phyloP scores from a whole-genome alignment of 202 grass and related monocot species.

The Zizania palustris region DNA sequence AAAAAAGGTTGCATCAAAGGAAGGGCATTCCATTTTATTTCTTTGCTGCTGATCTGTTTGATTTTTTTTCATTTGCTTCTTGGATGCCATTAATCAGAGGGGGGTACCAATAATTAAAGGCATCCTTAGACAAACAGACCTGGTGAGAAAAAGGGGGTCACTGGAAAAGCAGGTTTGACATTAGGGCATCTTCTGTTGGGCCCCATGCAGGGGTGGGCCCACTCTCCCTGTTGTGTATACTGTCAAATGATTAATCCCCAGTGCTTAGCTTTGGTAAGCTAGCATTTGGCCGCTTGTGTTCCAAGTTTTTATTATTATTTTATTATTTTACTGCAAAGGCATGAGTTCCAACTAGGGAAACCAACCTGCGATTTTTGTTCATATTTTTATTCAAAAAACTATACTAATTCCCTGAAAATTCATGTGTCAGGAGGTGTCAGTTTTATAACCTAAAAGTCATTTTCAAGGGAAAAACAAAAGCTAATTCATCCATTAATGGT shows the following conservation, averaged over 20 bases:
- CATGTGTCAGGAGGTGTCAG: neutral
- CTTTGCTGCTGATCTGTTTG: neutral
- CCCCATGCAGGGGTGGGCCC: neutral
- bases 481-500: neutral
- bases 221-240: constrained; percentile 26
- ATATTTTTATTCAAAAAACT: neutral
- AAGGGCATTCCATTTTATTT: constrained; percentile 24
- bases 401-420: neutral
- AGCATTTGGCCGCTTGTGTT: constrained; percentile 29
- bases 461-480: neutral
- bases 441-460: neutral
- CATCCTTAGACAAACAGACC: constrained; percentile 32
- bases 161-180: constrained; percentile 43
- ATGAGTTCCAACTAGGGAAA: neutral
- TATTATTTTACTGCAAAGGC: too few relatives aligned
- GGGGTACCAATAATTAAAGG: constrained; percentile 40
- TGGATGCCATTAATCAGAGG: constrained; percentile 19
- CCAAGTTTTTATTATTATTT: neutral
- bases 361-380: neutral
- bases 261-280: constrained; percentile 32
- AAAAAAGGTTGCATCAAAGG: constrained; percentile 16
- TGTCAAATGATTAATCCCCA: constrained; percentile 49
- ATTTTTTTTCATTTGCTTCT: constrained; percentile 14
- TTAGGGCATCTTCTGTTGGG: constrained; percentile 41
- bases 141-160: constrained; percentile 35